These are phyloP conservation scores for Pulveroboletus sp. DNA, from an alignment of 768 basidiomycete species.

Conservation along the genomic window DNA sequence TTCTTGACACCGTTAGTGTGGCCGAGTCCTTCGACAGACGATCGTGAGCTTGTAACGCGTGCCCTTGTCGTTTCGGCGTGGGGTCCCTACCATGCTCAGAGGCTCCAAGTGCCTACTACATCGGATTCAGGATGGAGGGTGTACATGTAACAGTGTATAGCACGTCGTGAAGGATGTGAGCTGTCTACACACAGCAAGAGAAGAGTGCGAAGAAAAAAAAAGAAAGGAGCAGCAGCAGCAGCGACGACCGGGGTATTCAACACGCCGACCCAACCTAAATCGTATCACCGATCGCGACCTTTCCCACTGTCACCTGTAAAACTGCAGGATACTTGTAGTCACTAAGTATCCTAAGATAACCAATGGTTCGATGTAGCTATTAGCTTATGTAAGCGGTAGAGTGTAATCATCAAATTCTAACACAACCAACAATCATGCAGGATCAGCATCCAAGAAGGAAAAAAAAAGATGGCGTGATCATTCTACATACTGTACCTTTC, in stretches of 20 bases:
- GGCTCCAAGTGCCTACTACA: background rate
- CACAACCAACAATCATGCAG: background rate
- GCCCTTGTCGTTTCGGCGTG: too few relatives aligned
- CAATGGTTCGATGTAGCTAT: too few relatives aligned
- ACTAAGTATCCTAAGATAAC: too few relatives aligned
- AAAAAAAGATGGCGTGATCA: background rate
- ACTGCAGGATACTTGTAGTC: too few relatives aligned
- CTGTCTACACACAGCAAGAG: conserved; percentile 9
- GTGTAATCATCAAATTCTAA: too few relatives aligned
- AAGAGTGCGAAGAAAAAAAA: background rate
- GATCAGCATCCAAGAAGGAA: background rate
- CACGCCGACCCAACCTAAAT: background rate
- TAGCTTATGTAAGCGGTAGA: too few relatives aligned
- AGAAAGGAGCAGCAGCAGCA: background rate
- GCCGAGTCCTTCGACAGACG: too few relatives aligned
- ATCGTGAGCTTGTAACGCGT: too few relatives aligned
- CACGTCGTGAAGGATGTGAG: conserved; percentile 9
- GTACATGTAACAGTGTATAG: conserved; percentile 14
- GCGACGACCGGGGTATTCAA: background rate
- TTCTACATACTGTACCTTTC: too few relatives aligned
- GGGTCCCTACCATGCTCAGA: too few relatives aligned
- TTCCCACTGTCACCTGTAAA: conserved; percentile 6
- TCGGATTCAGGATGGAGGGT: background rate
- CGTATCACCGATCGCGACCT: conserved; percentile 18
- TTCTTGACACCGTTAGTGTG: too few relatives aligned